Base-by-base conservation (phyloP, 2,329 filamentous ascomycete genomes). In the Aspergillus ustus region DNA sequence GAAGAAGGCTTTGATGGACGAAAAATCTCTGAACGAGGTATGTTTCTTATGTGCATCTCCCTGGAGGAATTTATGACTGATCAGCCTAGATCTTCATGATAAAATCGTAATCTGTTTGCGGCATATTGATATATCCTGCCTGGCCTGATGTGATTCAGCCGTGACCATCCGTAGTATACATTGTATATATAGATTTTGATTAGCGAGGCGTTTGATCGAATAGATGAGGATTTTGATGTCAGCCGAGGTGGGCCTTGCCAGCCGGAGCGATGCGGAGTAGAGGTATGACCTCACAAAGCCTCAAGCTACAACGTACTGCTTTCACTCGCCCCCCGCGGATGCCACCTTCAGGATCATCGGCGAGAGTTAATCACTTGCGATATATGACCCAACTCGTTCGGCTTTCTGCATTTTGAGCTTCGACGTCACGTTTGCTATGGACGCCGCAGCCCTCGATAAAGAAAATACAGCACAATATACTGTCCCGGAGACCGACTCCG, bases 21-120 rank as follows among this genome's bases (percentile, higher is more conserved):
- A 89, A 52, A 88, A 90, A 72, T 91, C 93, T 15, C 78, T 98
- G 72, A 94, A 93, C 75, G 93, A 97, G 87, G 91, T 93, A 80
- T 76, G 81, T 59, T 29, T 25, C 37, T 28, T n/a, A 40, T 11
- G 13, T 15, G 51, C 7, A 20, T 22, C 28, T 22, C 7, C 20
- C 17, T n/a, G 28, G 11, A 22, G 7, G 37, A 45, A 40, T 46
- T 40, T 31, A 66, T 58, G 46, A 56, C 69, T 68, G 61, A 69
- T 46, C 54, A 15, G n/a, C 20, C 9, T 56, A 77, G 75, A 77
- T 77, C 57, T 76, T 77, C 58, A 77, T 76, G 75, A 65, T 76
- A 52, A 73, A 72, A 61, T 65, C 72, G 50, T 70, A 59, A 57
- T 28, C 34, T 15, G n/a, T n/a, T 28, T 37, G n/a, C 44, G 5